phyloP scores from a whole-genome alignment of 768 basidiomycete genomes.

The Tephrocybe sp. region DNA sequence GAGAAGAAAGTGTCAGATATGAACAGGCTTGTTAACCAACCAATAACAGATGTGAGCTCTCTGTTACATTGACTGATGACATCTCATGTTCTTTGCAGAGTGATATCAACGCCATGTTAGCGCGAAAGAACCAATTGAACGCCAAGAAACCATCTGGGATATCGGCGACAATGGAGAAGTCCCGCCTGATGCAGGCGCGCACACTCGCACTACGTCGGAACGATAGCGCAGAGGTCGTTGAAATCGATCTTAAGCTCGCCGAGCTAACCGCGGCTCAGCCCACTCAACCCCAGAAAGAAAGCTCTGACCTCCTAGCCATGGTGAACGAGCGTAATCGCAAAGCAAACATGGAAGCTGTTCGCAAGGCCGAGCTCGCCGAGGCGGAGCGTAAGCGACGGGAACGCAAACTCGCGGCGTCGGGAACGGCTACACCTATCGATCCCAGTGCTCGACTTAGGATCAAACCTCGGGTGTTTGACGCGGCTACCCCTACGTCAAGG shows the following conservation, averaged over 20 bases:
- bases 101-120: constrained; percentile 79
- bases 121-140: constrained; percentile 53
- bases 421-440: constrained; percentile 44
- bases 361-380: constrained; percentile 70
- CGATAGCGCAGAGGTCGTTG: constrained; percentile 59
- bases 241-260: constrained; percentile 64
- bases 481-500: constrained; percentile 57
- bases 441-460: constrained; percentile 70
- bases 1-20: constrained; percentile 67
- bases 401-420: constrained; percentile 48
- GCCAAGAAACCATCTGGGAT: constrained; percentile 25
- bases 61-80: neutral
- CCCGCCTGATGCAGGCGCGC: constrained; percentile 66
- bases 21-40: constrained; percentile 51
- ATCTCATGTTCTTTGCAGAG: constrained; percentile 41
- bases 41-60: constrained; percentile 73
- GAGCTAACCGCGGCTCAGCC: constrained; percentile 32
- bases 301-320: constrained; percentile 58
- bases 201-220: constrained; percentile 74
- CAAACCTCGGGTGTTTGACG: constrained; percentile 53
- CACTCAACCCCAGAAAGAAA: constrained; percentile 15
- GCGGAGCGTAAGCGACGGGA: constrained; percentile 70
- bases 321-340: constrained; percentile 91
- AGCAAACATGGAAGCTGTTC: constrained; percentile 77
- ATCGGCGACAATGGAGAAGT: constrained; percentile 53